A percentile compares a stretch with the other conserved stretches of the same genome.
phyloP scores from a whole-genome alignment of 306 rosid genomes.

The Hippophae tibetana region DNA sequence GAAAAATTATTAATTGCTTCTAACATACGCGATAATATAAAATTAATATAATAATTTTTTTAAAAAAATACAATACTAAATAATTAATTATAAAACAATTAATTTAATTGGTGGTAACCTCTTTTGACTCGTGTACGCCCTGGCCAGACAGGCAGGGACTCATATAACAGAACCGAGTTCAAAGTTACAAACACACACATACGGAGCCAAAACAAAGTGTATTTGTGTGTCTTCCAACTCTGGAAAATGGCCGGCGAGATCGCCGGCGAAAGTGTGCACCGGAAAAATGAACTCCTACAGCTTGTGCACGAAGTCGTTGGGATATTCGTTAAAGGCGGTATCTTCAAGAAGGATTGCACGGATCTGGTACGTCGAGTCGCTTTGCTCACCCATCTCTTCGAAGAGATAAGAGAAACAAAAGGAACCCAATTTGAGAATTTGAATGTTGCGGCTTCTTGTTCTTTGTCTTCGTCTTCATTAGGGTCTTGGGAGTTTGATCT shows the following conservation, averaged over 20 bases:
- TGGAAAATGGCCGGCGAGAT: slow-evolving; percentile 48
- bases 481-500: slow-evolving; percentile 59
- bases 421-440: slow-evolving; percentile 9
- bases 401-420: slow-evolving; percentile 60
- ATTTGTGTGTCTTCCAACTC: background rate
- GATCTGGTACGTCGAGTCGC: slow-evolving; percentile 96
- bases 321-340: slow-evolving; percentile 21
- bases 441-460: slow-evolving; percentile 19
- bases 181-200: too few relatives aligned
- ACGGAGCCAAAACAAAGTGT: too few relatives aligned
- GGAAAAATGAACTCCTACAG: slow-evolving; percentile 34
- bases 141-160: too few relatives aligned
- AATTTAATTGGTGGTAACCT: too few relatives aligned
- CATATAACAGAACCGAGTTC: too few relatives aligned
- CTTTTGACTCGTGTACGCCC: too few relatives aligned
- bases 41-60: too few relatives aligned
- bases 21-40: too few relatives aligned
- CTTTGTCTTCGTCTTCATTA: slow-evolving; percentile 11
- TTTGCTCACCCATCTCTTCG: slow-evolving; percentile 65
- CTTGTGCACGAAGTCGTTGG: slow-evolving; percentile 46
- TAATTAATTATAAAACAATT: too few relatives aligned
- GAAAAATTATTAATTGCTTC: too few relatives aligned
- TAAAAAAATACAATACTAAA: too few relatives aligned
- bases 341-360: slow-evolving; percentile 70
- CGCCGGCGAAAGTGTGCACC: slow-evolving; percentile 37